A percentile compares a stretch with the other conserved stretches of the same genome.
Evolutionary conservation across 2,329 filamentous ascomycete genomes (phyloP).

Genomic region (Parastagonospora nodorum): DNA sequence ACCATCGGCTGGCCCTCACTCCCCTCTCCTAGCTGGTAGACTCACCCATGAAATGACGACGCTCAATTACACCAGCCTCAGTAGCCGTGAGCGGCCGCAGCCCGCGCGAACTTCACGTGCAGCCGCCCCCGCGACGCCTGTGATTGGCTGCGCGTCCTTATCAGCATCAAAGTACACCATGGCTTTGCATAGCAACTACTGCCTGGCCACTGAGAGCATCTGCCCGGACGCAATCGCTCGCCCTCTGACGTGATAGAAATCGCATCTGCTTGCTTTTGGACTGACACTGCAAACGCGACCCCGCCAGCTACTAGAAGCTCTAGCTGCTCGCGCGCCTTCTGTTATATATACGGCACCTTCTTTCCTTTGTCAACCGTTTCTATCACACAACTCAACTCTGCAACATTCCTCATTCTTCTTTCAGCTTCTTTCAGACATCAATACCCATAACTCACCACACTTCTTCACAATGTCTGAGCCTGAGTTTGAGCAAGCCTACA

Average conservation of each 20-base stretch:
- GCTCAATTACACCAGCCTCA: conserved; percentile 30
- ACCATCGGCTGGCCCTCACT: conserved; percentile 19
- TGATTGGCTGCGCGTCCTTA: conserved; percentile 41
- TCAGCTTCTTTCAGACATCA: not conserved
- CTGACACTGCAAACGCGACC: conserved; percentile 20
- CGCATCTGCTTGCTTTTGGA: conserved; percentile 21
- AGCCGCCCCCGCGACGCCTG: conserved; percentile 23
- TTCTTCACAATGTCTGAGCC: conserved; percentile 78
- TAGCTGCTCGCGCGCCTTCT: conserved; percentile 7
- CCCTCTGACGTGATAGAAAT: conserved; percentile 71
- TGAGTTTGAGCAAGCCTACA: conserved; percentile 98
- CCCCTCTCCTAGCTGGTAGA: not conserved
- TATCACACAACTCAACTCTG: conserved; percentile 8
- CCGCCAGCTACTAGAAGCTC: conserved; percentile 12
- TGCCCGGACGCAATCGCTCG: conserved; percentile 62
- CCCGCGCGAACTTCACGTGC: conserved; percentile 29
- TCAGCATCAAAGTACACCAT: conserved; percentile 41
- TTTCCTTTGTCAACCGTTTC: conserved; percentile 10
- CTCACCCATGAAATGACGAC: conserved; percentile 27
- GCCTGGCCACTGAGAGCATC: conserved; percentile 54
- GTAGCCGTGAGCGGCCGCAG: conserved; percentile 19
- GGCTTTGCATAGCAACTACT: conserved; percentile 31
- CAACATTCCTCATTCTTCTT: not conserved
- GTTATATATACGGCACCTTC: conserved; percentile 37
- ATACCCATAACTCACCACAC: conserved; percentile 8